phyloP scores from a whole-genome alignment of 441 rosid species.

The Populus tomentosa region DNA sequence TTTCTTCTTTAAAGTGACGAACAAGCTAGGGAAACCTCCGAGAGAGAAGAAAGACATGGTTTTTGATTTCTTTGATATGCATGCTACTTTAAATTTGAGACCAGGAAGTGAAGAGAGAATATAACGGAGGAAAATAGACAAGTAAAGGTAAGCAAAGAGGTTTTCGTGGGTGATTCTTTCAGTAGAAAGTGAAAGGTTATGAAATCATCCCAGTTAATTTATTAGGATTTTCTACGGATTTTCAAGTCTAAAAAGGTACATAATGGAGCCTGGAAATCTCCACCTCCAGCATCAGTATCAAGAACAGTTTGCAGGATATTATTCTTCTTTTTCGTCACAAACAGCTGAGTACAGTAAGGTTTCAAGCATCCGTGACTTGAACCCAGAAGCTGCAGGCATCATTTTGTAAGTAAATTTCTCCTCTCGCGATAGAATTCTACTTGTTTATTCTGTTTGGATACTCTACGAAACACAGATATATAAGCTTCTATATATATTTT shows the following conservation, averaged over 20 bases:
- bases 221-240: slow-evolving; percentile 4
- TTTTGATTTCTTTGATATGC: not conserved
- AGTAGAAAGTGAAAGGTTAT: not conserved
- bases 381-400: not conserved
- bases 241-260: not conserved
- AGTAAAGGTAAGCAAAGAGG: not conserved
- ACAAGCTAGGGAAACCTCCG: not conserved
- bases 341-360: slow-evolving; percentile 19
- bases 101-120: not conserved
- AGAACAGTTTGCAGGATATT: slow-evolving; percentile 18
- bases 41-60: not conserved
- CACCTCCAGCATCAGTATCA: slow-evolving; percentile 22
- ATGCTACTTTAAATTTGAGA: not conserved
- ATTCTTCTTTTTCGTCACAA: slow-evolving; percentile 14
- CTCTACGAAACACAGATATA: not conserved
- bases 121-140: not conserved
- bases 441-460: not conserved
- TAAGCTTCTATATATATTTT: not conserved
- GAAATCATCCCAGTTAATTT: not conserved
- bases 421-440: not conserved
- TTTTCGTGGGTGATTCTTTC: not conserved
- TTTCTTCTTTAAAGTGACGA: not conserved
- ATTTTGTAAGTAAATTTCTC: slow-evolving; percentile 14
- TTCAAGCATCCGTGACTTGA: slow-evolving; percentile 11
- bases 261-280: slow-evolving; percentile 30